A percentile compares a stretch with the other conserved stretches of the same genome.
phyloP scores from a whole-genome alignment of 139 green algal species.

The Spirogloea muscicola region DNA sequence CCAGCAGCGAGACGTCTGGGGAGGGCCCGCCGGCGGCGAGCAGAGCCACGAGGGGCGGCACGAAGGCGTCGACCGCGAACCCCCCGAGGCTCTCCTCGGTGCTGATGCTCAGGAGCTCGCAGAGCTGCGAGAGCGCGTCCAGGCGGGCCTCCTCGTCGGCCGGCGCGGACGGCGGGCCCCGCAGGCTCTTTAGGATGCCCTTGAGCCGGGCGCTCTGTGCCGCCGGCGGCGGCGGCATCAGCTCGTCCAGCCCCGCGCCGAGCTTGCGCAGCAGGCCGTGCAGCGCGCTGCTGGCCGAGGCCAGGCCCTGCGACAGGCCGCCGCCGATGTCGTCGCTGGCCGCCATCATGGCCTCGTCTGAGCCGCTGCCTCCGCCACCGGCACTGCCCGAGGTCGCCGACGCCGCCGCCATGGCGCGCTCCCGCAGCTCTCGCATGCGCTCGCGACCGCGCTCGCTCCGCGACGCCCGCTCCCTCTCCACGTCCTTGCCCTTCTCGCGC shows the following conservation, averaged over 20 bases:
- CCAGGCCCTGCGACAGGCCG: too few species aligned
- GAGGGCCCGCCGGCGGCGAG: slow-evolving; percentile 82
- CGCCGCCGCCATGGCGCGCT: too few species aligned
- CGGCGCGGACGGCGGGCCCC: too few species aligned
- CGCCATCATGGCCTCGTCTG: too few species aligned
- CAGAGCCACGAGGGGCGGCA: slow-evolving; percentile 81
- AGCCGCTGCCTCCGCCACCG: too few species aligned
- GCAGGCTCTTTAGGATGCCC: slow-evolving; percentile 71
- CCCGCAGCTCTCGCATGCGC: too few species aligned
- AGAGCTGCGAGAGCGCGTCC: slow-evolving; percentile 76
- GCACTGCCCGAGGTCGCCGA: too few species aligned
- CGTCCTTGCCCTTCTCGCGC: too few species aligned
- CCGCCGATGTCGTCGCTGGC: too few species aligned
- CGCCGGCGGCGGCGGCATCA: slow-evolving; percentile 52
- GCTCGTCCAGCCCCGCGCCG: slow-evolving; percentile 77
- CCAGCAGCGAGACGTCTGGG: slow-evolving; percentile 90
- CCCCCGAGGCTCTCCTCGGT: slow-evolving; percentile 77
- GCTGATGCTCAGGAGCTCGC: slow-evolving; percentile 84
- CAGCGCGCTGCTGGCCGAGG: slow-evolving; percentile 57
- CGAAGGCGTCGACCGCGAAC: slow-evolving; percentile 78
- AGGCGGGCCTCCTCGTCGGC: slow-evolving; percentile 78
- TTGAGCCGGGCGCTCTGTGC: slow-evolving; percentile 47
- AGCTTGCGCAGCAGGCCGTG: slow-evolving; percentile 79
- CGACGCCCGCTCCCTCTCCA: too few species aligned
- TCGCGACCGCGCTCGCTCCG: too few species aligned